Base-by-base conservation (phyloP, 2,329 filamentous ascomycete species). In the Didymella sp. region DNA sequence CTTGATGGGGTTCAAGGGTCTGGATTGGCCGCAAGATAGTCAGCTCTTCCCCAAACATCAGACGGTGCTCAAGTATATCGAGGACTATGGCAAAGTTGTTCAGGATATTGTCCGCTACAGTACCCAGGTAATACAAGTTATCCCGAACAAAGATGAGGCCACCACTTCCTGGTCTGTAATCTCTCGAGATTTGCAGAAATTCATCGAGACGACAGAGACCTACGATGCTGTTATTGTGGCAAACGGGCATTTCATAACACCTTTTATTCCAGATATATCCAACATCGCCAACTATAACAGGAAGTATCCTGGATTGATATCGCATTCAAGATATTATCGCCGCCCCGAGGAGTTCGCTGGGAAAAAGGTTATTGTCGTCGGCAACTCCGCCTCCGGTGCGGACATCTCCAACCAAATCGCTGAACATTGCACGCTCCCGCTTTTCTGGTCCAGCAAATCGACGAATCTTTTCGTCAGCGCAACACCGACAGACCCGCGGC, bases 341-440 rank as follows among this genome's bases (percentile, higher is more conserved):
- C 82, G 77, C 0, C 84, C 90, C 0, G 82, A 85, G 17, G 69
- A 79, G 0, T 96, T 88, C 67, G 71, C 73, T 1, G 82, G 79
- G 50, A 89, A 80, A 73, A 96, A 91, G 74, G 90, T 95, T 11
- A 76, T 97, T 5, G 83, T 97, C 0, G 87, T 97, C 0, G 94
- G 94, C 9, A 95, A 91, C 67, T 89, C 89, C 0, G 89, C 92
- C 0, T 96, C 91, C 0, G 94, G 92, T 0, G 78, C 92, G 15
- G 94, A 98, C 69, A 91, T 98, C 66, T 88, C 89, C 15, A 78
- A 82, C 2, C 94, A 97, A 72, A 89, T 97, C 65, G 84, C 82
- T 46, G 71, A 78, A 6, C 81, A 87, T 31, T 87, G 86, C 70
- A 76, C 79, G 2, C 87, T 86, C 11, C 73, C 73, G 2, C 76